phyloP scores from a whole-genome alignment of 768 basidiomycete species.

The Pisolithus microcarpus region DNA sequence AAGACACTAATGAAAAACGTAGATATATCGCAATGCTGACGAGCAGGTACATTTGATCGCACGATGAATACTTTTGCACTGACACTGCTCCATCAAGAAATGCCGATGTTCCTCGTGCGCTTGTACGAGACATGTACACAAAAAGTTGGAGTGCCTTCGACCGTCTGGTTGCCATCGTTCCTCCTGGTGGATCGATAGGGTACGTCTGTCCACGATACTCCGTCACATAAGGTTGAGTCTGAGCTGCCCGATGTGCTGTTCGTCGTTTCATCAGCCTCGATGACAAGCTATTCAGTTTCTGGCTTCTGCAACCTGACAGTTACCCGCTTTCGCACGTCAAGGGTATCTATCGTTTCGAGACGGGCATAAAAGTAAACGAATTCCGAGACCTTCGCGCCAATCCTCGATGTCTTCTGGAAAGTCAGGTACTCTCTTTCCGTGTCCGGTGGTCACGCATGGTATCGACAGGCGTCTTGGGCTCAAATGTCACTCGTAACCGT shows the following conservation, averaged over 20 bases:
- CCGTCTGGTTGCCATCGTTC: slow-evolving; percentile 79
- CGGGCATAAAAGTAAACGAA: slow-evolving; percentile 80
- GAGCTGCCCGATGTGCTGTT: neutral
- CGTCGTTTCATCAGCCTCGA: slow-evolving; percentile 50
- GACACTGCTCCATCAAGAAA: slow-evolving; percentile 40
- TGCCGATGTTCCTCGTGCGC: slow-evolving; percentile 75
- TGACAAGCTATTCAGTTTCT: slow-evolving; percentile 88
- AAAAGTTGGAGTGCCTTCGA: slow-evolving; percentile 93
- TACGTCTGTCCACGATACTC: slow-evolving; percentile 29
- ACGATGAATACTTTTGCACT: neutral
- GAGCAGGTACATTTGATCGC: slow-evolving; percentile 46
- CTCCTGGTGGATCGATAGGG: slow-evolving; percentile 88
- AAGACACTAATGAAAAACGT: slow-evolving; percentile 64
- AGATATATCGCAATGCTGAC: slow-evolving; percentile 67
- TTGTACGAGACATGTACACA: slow-evolving; percentile 86
- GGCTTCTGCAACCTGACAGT: slow-evolving; percentile 74
- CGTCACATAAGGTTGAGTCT: neutral
- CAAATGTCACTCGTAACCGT: slow-evolving; percentile 25
- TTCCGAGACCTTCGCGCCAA: slow-evolving; percentile 86
- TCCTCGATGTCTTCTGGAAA: slow-evolving; percentile 79
- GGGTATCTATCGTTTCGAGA: slow-evolving; percentile 84
- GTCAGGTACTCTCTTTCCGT: slow-evolving; percentile 73
- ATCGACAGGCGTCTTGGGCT: slow-evolving; percentile 58
- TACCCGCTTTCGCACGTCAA: slow-evolving; percentile 74
- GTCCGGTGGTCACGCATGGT: slow-evolving; percentile 75